Base-by-base conservation (phyloP, 2,329 filamentous ascomycete genomes). In the Aphanoascus verrucosus region DNA sequence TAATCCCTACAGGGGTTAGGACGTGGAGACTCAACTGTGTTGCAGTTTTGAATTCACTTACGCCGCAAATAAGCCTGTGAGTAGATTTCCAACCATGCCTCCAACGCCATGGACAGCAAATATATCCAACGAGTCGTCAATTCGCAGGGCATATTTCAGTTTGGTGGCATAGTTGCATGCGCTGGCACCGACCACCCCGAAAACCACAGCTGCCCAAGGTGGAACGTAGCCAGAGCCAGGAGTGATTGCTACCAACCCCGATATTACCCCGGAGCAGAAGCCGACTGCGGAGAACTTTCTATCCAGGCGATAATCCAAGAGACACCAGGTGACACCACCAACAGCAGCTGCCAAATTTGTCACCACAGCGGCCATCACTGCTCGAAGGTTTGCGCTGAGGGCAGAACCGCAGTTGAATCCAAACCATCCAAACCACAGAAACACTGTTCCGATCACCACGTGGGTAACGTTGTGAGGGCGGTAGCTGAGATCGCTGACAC, bases 381-480 rank as follows among this genome's bases (percentile, higher is more conserved):
- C 87, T 47, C 89, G 84, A 64, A 94, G 70, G 68, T 93, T 94
- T 49, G 88, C 88, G 47, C 83, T 77, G 53, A 93, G 75, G 12
- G 88, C 88, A 14, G 85, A 89, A 59, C 88, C 88, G 48, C 86
- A 88, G 63, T 94, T 95, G 81, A 95, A 95, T 46, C 89, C 89
- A 64, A 94, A 94, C 89, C 88, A 95, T 52, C 89, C 89, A 14
- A 94, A 86, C 88, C 89, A 95, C 14, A 95, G 82, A 72, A 95
- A 94, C 45, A 94, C 88, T 2, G 89, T 94, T 31, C 89, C 89
- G 53, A 94, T 85, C 50, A 94, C 88, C 61, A 95, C 89, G 67
- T 94, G 87, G 3, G 88, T 93, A 45, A 94, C 88, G 63, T 94
- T 94, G 74, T 95, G 89, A 8, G 89, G 89, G 49, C 89, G 85